These are phyloP conservation scores for Spinacia oleracea DNA, from an alignment of 179 eudicot species.

Conservation along the genomic window DNA sequence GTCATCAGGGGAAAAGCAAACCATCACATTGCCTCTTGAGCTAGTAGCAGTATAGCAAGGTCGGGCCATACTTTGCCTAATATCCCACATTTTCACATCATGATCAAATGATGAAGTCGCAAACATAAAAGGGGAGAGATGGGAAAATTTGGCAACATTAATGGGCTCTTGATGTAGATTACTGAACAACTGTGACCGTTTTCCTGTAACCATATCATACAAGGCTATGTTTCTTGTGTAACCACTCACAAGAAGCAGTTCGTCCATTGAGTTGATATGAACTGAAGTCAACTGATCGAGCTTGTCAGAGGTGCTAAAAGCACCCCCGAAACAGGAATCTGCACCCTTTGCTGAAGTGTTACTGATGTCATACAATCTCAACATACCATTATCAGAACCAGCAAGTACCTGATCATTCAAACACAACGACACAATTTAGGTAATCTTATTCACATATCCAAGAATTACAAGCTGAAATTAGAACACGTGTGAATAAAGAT, in stretches of 20 bases:
- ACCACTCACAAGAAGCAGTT: slow-evolving; percentile 84
- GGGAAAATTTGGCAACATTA: slow-evolving; percentile 88
- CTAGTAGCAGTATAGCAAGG: slow-evolving; percentile 88
- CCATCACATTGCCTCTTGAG: slow-evolving; percentile 96
- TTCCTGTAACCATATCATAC: slow-evolving; percentile 78
- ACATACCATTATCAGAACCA: slow-evolving; percentile 84
- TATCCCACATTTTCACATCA: slow-evolving; percentile 95
- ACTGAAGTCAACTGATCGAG: slow-evolving; percentile 93
- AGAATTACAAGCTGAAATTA: slow-evolving; percentile 5
- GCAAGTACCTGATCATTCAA: slow-evolving; percentile 70
- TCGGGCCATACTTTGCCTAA: slow-evolving; percentile 58
- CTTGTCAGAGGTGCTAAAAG: slow-evolving; percentile 53
- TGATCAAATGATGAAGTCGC: slow-evolving; percentile 90
- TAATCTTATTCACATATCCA: background rate
- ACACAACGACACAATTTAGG: background rate
- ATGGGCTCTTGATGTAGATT: slow-evolving; percentile 82
- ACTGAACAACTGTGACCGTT: slow-evolving; percentile 55
- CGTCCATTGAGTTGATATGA: slow-evolving; percentile 87
- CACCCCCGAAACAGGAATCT: slow-evolving; percentile 31
- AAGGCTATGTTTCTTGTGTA: slow-evolving; percentile 74
- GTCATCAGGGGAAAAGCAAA: slow-evolving; percentile 92
- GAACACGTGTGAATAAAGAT: no score
- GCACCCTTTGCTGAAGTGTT: slow-evolving; percentile 34
- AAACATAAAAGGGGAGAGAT: slow-evolving; percentile 76
- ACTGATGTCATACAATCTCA: slow-evolving; percentile 68